Base-by-base conservation (phyloP, 305 asterid genomes). In the Rubia tinctorum region DNA sequence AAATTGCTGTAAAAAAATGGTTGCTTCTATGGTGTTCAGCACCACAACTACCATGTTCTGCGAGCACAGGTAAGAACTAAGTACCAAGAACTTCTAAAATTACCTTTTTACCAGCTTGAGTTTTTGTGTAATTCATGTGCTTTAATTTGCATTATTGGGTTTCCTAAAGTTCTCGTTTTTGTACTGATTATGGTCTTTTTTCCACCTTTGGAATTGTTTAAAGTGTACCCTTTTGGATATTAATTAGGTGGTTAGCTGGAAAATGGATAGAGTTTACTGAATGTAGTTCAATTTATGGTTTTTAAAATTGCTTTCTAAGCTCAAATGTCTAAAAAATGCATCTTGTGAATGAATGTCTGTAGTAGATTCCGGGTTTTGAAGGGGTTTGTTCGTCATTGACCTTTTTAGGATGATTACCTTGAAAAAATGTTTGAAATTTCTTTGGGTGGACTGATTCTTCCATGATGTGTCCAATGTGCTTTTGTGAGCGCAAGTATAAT, bases 1-100 rank as follows among this genome's bases (percentile, higher is more conserved):
- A 17, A 51, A 62, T 1, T 70, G 61, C 27, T 8, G 59, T 7
- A 53, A 39, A 39, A 27, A 2, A 39, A 76, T 76, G 80, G 80
- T 74, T 5, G 53, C 72, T 42, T 55, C 71, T 10, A 40, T 71
- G 42, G 30, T 71, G n/a, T n/a, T n/a, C 15, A 14, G 37, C 55
- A 34, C 68, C 64, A 8, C 61, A 9, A 14, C 69, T 22, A 55
- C 59, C 34, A 23, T 15, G 66, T 42, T 51, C 53, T 76, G 65
- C 72, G 64, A 49, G 68, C 66, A 76, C 27, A 9, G 64, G 45
- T 23, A 30, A 49, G n/a, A 76, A 49, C 39, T 14, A 49, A 49
- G 55, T 47, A 47, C 59, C 60, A 18, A 53, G 60, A 53, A 53
- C 60, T 20, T 53, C 60, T 53, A 7, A 53, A 53, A 53, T 53